phyloP scores from a whole-genome alignment of 805 yeast species.

The Scheffersomyces amazonensis region DNA sequence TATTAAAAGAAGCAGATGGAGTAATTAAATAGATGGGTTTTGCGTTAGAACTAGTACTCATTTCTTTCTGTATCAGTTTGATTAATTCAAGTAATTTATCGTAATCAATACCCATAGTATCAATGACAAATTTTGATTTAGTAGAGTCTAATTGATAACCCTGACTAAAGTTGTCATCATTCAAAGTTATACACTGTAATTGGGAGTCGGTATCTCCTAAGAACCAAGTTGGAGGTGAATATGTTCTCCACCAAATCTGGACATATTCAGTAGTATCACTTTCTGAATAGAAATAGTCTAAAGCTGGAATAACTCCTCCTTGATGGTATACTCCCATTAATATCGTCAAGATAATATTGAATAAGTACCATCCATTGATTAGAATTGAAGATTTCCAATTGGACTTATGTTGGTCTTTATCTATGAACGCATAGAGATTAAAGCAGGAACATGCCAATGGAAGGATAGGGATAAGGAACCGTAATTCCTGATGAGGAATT shows the following conservation, averaged over 20 bases:
- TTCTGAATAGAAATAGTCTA: slow-evolving; percentile 36
- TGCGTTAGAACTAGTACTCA: not conserved
- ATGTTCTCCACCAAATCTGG: slow-evolving; percentile 89
- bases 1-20: slow-evolving; percentile 35
- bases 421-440: slow-evolving; percentile 30
- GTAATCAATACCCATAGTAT: slow-evolving; percentile 47
- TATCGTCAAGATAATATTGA: slow-evolving; percentile 56
- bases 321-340: slow-evolving; percentile 86
- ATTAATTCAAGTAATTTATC: slow-evolving; percentile 16
- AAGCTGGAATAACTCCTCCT: slow-evolving; percentile 79
- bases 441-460: slow-evolving; percentile 67
- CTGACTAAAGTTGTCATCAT: slow-evolving; percentile 7
- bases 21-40: slow-evolving; percentile 27
- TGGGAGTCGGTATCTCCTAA: slow-evolving; percentile 30
- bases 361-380: slow-evolving; percentile 53
- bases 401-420: slow-evolving; percentile 2
- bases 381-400: slow-evolving; percentile 15
- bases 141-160: slow-evolving; percentile 5
- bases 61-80: not conserved
- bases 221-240: slow-evolving; percentile 91
- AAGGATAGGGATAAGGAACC: slow-evolving; percentile 76
- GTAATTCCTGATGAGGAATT: slow-evolving; percentile 90
- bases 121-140: slow-evolving; percentile 27
- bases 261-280: slow-evolving; percentile 21
- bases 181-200: slow-evolving; percentile 12